Conservation (phyloP, 371 early-diverging fungal species). For the Mucor piriformis region DNA sequence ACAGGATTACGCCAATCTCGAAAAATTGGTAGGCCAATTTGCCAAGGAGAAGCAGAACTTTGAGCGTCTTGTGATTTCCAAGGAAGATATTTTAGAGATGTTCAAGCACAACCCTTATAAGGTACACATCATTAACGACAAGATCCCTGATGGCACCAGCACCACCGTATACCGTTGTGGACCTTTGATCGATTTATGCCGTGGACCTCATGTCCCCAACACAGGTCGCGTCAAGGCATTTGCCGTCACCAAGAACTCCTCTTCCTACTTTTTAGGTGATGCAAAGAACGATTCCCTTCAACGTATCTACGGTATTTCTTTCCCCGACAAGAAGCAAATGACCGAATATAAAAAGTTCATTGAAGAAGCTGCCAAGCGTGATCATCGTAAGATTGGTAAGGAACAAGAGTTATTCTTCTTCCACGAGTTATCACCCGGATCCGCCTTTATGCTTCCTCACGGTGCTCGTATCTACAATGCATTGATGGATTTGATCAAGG, state of each 20-base stretch:
- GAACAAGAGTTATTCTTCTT: constrained; percentile 98
- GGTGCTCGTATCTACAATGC: constrained; percentile 97
- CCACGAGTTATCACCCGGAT: constrained; percentile 96
- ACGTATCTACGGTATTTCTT: constrained; percentile 98
- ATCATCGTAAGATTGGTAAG: constrained; percentile 97
- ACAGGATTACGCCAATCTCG: constrained; percentile 86
- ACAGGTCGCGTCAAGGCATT: constrained; percentile 96
- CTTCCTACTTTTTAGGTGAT: constrained; percentile 99
- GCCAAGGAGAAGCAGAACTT: constrained; percentile 97
- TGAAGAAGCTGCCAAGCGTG: constrained; percentile 97
- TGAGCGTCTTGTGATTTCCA: constrained; percentile 86
- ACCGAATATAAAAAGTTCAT: constrained; percentile 92
- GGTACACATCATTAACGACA: constrained; percentile 88
- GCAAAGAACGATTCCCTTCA: constrained; percentile 97
- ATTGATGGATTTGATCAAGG: constrained; percentile 85
- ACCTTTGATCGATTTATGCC: constrained; percentile 98
- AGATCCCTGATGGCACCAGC: constrained; percentile 93
- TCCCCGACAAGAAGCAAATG: constrained; percentile 97
- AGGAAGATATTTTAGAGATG: constrained; percentile 95
- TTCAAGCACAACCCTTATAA: constrained; percentile 98
- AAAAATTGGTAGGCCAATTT: constrained; percentile 83
- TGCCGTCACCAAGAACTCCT: constrained; percentile 94
- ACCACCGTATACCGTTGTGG: constrained; percentile 99
- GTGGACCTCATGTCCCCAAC: constrained; percentile 97
- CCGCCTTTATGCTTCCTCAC: constrained; percentile 96